Evolutionary conservation across 176 grass and related monocot genomes (phyloP).

Genomic region (Puccinellia tenuiflora): DNA sequence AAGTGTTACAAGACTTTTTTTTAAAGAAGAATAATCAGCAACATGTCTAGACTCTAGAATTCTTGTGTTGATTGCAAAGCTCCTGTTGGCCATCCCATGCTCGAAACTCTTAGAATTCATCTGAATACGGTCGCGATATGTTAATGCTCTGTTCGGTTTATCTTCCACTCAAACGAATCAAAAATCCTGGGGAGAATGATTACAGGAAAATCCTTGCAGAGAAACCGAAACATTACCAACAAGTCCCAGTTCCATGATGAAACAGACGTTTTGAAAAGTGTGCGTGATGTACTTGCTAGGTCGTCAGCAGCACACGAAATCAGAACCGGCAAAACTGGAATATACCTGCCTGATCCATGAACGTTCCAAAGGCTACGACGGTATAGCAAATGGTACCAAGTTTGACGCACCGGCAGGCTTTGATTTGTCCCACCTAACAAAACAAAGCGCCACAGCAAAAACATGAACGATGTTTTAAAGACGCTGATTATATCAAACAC

Average conservation of each 20-base stretch:
- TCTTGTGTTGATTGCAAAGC: no score
- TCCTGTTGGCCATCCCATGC: no score
- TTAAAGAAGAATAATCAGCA: no score
- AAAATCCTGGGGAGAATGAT: background rate
- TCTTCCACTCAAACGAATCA: background rate
- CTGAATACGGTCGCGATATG: no score
- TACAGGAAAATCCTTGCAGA: background rate
- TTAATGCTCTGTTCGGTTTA: background rate
- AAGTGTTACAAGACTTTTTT: no score
- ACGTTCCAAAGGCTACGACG: background rate
- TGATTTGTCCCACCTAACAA: conserved; percentile 83
- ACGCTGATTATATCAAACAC: background rate
- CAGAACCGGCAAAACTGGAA: background rate
- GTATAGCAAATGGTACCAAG: conserved; percentile 41
- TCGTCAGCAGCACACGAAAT: background rate
- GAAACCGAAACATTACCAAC: background rate
- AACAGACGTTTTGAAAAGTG: background rate
- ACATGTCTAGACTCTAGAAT: no score
- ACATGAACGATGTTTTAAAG: background rate
- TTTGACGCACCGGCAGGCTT: conserved; percentile 68
- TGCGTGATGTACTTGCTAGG: background rate
- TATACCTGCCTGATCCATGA: no score
- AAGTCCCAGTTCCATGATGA: background rate
- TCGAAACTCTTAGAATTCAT: no score
- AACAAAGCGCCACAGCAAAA: conserved; percentile 1